A percentile compares a stretch with the other conserved stretches of the same genome.
These are phyloP conservation scores for Phytophthora litchii DNA, from an alignment of 352 stramenopile species.

Conservation along the genomic window DNA sequence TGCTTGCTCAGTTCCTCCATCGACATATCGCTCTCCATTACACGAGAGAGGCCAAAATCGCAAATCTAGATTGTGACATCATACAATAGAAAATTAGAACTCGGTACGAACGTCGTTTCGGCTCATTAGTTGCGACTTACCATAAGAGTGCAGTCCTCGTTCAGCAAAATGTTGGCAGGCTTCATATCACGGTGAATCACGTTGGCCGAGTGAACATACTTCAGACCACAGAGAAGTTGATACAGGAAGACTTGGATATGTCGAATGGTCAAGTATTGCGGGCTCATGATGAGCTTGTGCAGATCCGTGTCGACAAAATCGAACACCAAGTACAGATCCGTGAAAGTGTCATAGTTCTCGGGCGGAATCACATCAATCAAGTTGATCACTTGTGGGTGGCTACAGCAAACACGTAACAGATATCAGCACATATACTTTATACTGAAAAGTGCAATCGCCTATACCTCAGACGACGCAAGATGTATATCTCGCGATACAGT, in stretches of 20 bases:
- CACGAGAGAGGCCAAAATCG: conserved; percentile 85
- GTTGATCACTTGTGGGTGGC: conserved; percentile 83
- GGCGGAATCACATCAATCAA: conserved; percentile 85
- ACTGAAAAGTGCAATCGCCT: conserved; percentile 2
- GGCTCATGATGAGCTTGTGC: conserved; percentile 94
- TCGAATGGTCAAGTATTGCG: conserved; percentile 93
- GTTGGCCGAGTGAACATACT: conserved; percentile 95
- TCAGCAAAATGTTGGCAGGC: conserved; percentile 89
- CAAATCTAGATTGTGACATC: conserved; percentile 55
- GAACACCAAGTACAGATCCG: conserved; percentile 93
- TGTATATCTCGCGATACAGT: conserved; percentile 89
- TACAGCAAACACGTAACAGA: conserved; percentile 16
- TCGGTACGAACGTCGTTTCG: not conserved
- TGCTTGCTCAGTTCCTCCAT: conserved; percentile 81
- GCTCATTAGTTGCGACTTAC: conserved; percentile 22
- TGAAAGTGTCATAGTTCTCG: conserved; percentile 84
- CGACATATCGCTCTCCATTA: conserved; percentile 77
- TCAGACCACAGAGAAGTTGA: conserved; percentile 94
- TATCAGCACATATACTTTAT: not conserved
- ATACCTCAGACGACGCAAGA: conserved; percentile 80
- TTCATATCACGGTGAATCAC: conserved; percentile 92
- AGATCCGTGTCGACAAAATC: conserved; percentile 95
- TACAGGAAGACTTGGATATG: conserved; percentile 98
- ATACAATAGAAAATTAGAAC: conserved; percentile 3
- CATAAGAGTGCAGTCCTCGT: conserved; percentile 88